A percentile compares a stretch with the other conserved stretches of the same genome.
These are phyloP conservation scores for Beta macrorhiza DNA, from an alignment of 179 eudicot species.

Conservation along the genomic window DNA sequence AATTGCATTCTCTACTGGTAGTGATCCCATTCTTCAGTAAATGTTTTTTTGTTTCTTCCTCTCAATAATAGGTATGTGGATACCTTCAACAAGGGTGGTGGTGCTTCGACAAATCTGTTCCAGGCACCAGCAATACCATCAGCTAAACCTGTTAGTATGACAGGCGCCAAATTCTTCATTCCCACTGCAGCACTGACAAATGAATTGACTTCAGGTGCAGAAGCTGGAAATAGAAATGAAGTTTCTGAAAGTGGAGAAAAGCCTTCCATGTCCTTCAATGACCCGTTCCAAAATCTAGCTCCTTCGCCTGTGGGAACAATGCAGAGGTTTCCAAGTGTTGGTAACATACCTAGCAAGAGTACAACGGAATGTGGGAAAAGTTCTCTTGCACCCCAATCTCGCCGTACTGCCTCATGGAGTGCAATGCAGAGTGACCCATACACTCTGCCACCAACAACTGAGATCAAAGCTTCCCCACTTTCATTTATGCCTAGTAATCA, in stretches of 20 bases:
- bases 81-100: constrained; percentile 83
- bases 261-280: constrained; percentile 31
- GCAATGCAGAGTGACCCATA: constrained; percentile 46
- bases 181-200: constrained; percentile 51
- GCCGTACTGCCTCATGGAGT: constrained; percentile 86
- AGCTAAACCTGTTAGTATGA: constrained; percentile 42
- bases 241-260: constrained; percentile 31
- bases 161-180: constrained; percentile 66
- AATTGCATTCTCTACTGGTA: background rate
- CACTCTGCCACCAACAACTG: constrained; percentile 35
- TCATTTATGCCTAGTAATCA: constrained; percentile 39
- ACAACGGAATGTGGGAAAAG: constrained; percentile 23
- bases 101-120: constrained; percentile 52
- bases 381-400: constrained; percentile 42
- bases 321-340: constrained; percentile 65
- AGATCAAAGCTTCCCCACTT: constrained; percentile 46
- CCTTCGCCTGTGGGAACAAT: constrained; percentile 44
- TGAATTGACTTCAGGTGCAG: constrained; percentile 34
- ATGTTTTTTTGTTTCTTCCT: background rate
- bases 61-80: constrained; percentile 71
- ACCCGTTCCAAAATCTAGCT: constrained; percentile 40
- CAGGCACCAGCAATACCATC: constrained; percentile 61
- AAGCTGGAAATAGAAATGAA: constrained; percentile 29
- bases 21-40: background rate
- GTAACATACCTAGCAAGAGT: constrained; percentile 48